Evolutionary conservation across 768 basidiomycete species (phyloP).

Genomic region (Megacollybia marginata): DNA sequence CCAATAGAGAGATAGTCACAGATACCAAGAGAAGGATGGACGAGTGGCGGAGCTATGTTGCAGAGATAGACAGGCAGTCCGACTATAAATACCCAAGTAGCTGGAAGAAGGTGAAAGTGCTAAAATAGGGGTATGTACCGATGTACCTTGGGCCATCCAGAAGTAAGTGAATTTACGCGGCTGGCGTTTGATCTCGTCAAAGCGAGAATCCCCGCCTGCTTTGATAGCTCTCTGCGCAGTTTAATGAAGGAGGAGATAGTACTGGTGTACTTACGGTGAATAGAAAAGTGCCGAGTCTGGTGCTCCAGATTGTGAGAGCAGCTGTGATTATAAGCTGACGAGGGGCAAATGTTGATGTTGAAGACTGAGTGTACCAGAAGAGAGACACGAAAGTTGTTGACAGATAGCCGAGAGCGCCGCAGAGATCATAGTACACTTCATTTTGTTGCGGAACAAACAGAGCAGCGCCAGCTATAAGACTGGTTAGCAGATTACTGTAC

Average conservation of each 20-base stretch:
- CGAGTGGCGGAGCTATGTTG: constrained; percentile 43
- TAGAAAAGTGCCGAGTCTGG: constrained; percentile 57
- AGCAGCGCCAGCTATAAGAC: constrained; percentile 24
- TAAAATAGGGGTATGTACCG: background rate
- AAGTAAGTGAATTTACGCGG: constrained; percentile 43
- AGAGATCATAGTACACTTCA: constrained; percentile 62
- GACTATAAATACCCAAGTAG: constrained; percentile 61
- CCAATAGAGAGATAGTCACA: constrained; percentile 49
- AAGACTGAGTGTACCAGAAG: constrained; percentile 36
- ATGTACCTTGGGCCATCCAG: constrained; percentile 55
- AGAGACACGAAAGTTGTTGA: constrained; percentile 52
- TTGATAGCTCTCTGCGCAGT: constrained; percentile 24
- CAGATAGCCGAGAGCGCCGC: constrained; percentile 60
- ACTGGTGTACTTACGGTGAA: constrained; percentile 27
- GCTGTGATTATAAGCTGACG: constrained; percentile 54
- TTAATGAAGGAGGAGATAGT: background rate
- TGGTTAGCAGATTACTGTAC: background rate
- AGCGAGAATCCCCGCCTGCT: constrained; percentile 41
- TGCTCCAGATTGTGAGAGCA: constrained; percentile 52
- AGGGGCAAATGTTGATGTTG: constrained; percentile 43
- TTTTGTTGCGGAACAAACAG: constrained; percentile 60
- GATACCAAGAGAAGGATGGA: constrained; percentile 42
- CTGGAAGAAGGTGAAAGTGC: constrained; percentile 16
- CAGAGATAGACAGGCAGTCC: constrained; percentile 64
- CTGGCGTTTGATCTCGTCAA: constrained; percentile 41